Evolutionary conservation across 331 rosid species (phyloP).

Genomic region (Arachis monticola): DNA sequence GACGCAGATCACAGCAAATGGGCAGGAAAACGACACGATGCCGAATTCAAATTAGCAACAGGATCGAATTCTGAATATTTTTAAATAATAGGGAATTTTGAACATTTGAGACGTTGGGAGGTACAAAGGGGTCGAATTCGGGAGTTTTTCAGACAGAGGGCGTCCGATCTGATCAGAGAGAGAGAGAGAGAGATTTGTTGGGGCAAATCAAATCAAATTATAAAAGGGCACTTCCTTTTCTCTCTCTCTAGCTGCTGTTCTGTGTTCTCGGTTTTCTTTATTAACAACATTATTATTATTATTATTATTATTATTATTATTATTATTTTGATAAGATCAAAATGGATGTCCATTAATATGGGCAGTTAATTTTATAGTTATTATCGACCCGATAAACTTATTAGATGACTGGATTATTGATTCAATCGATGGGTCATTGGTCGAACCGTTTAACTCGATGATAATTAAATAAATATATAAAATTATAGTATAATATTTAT

Average conservation of each 20-base stretch:
- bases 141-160: conserved; percentile 30
- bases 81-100: conserved; percentile 14
- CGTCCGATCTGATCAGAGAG: conserved; percentile 83
- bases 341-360: no score
- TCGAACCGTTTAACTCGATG: no score
- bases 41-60: conserved; percentile 29
- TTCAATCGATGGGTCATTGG: no score
- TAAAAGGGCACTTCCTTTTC: neutral
- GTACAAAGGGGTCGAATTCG: conserved; percentile 11
- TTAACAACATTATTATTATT: no score
- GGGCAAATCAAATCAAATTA: neutral
- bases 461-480: no score
- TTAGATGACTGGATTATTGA: no score
- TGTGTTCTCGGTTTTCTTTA: neutral
- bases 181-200: conserved; percentile 44
- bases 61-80: neutral
- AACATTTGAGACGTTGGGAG: conserved; percentile 22
- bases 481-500: no score
- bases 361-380: no score
- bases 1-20: conserved; percentile 44
- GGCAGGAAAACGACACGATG: conserved; percentile 32
- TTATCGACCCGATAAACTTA: no score
- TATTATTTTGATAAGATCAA: no score
- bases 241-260: neutral
- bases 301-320: no score